These are phyloP conservation scores for Breviolum minutum DNA, from an alignment of 73 alveolate genomes.

Conservation along the genomic window DNA sequence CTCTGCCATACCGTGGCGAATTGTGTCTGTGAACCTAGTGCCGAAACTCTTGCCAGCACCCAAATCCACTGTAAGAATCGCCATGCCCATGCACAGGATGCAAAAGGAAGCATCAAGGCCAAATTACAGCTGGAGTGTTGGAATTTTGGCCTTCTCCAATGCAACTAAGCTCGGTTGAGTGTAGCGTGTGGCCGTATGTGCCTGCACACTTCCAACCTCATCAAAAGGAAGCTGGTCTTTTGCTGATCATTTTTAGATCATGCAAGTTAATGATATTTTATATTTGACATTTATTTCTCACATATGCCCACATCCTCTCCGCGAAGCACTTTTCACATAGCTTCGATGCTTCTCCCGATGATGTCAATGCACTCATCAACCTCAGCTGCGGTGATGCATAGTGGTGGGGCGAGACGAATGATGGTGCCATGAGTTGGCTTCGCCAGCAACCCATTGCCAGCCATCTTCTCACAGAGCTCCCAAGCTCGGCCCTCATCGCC, in stretches of 20 bases:
- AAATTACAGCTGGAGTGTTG: background rate
- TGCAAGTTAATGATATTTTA: background rate
- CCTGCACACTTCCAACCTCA: conserved; percentile 10
- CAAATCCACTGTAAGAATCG: background rate
- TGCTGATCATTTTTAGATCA: background rate
- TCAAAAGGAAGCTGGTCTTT: conserved; percentile 22
- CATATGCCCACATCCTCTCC: background rate
- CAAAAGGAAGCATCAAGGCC: background rate
- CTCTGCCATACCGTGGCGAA: background rate
- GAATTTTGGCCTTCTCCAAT: background rate
- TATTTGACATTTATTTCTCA: too few species aligned
- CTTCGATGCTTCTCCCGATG: conserved; percentile 60
- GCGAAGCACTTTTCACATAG: conserved; percentile 6
- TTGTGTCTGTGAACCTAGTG: background rate
- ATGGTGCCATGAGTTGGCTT: conserved; percentile 98
- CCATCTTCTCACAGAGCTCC: conserved; percentile 85
- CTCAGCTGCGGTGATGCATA: conserved; percentile 66
- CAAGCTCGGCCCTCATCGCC: conserved; percentile 77
- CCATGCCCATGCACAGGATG: background rate
- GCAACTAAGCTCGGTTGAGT: background rate
- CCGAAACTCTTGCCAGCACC: background rate
- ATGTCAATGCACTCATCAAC: conserved; percentile 60
- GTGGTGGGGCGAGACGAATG: conserved; percentile 99
- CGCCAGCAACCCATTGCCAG: conserved; percentile 97
- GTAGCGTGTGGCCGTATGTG: background rate